Conservation (phyloP, 1,139 yeast genomes). For the Blastobotrys serpentis region DNA sequence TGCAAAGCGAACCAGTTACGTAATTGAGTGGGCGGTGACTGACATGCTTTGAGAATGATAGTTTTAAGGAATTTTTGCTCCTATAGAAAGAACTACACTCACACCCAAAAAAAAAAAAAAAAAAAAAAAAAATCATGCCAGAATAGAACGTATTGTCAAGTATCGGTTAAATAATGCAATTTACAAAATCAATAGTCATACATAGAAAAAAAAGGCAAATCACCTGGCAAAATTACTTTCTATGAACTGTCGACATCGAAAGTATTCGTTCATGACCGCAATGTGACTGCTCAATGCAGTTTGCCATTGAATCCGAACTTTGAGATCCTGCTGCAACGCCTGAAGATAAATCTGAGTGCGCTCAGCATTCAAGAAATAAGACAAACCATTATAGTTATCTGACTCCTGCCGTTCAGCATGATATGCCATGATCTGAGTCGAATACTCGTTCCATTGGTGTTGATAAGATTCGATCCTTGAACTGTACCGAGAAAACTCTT, state of each 20-base stretch:
- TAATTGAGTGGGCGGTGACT: no score
- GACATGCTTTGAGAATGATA: no score
- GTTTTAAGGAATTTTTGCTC: no score
- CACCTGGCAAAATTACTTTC: constrained; percentile 1
- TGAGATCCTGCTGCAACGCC: constrained; percentile 35
- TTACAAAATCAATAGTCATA: no score
- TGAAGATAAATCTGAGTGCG: constrained; percentile 29
- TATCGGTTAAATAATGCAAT: no score
- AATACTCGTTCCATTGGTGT: constrained; percentile 30
- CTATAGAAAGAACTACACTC: no score
- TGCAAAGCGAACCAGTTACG: no score
- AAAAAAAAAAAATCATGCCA: no score
- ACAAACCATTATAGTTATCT: constrained; percentile 27
- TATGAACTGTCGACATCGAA: constrained; percentile 13
- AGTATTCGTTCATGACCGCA: constrained; percentile 25
- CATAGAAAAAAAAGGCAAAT: no score
- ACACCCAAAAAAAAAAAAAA: no score
- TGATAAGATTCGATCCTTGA: constrained; percentile 28
- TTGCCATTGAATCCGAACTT: constrained; percentile 30
- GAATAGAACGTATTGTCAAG: no score
- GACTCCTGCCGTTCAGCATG: constrained; percentile 32
- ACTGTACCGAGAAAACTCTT: constrained; percentile 21
- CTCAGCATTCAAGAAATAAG: constrained; percentile 24
- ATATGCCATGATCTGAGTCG: constrained; percentile 30
- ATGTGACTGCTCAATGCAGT: constrained; percentile 31